These are phyloP conservation scores for Quercus robur DNA, from an alignment of 306 rosid species.

Conservation along the genomic window DNA sequence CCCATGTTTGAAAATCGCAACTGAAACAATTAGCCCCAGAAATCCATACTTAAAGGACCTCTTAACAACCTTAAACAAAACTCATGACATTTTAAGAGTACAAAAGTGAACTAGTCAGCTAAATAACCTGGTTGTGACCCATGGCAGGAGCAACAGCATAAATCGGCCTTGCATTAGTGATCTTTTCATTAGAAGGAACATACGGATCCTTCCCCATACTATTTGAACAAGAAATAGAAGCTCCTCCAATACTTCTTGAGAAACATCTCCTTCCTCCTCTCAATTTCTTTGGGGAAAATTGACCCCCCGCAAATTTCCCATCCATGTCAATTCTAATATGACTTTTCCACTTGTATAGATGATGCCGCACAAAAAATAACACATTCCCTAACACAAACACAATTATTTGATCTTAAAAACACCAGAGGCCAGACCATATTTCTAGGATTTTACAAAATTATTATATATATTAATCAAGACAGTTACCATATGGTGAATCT, in stretches of 20 bases:
- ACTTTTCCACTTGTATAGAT: slow-evolving; percentile 27
- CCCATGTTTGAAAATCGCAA: background rate
- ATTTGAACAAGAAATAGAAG: slow-evolving; percentile 34
- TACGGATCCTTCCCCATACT: slow-evolving; percentile 17
- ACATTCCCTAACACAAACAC: slow-evolving; percentile 40
- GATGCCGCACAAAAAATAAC: slow-evolving; percentile 23
- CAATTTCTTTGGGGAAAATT: slow-evolving; percentile 22
- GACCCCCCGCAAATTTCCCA: slow-evolving; percentile 6
- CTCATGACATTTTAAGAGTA: background rate
- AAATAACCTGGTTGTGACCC: slow-evolving; percentile 86
- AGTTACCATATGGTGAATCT: background rate
- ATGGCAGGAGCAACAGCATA: slow-evolving; percentile 88
- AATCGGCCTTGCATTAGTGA: slow-evolving; percentile 50
- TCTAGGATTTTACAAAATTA: background rate
- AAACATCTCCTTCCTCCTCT: slow-evolving; percentile 15
- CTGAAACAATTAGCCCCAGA: background rate
- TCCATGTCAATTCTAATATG: background rate
- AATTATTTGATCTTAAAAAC: background rate
- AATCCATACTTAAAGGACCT: background rate
- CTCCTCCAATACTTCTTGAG: slow-evolving; percentile 18
- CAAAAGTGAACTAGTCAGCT: background rate
- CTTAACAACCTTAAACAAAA: background rate
- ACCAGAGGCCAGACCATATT: background rate
- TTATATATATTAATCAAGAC: background rate
- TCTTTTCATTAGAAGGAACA: slow-evolving; percentile 28